phyloP scores from a whole-genome alignment of 495 filamentous ascomycete species.

The Penicillium robsamsonii region DNA sequence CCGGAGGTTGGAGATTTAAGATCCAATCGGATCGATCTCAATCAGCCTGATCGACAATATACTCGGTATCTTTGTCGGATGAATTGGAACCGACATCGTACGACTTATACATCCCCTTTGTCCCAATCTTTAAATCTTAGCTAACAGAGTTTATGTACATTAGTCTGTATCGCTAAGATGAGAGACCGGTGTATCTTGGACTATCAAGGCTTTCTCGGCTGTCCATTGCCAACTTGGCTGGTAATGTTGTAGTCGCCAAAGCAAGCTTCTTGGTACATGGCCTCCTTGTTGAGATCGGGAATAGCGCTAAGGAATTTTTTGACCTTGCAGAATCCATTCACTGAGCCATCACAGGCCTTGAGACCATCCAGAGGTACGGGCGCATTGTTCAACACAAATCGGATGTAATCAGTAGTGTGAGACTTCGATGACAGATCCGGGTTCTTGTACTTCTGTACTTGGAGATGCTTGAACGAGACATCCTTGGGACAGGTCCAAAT shows the following conservation, averaged over 20 bases:
- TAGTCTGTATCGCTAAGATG: too few species aligned
- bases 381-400: constrained; percentile 33
- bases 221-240: constrained; percentile 27
- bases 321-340: constrained; percentile 32
- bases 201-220: constrained; percentile 11
- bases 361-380: constrained; percentile 29
- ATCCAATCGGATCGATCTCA: not conserved
- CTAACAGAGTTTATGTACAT: too few species aligned
- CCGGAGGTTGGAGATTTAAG: too few species aligned
- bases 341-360: constrained; percentile 18
- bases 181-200: too few species aligned
- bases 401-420: constrained; percentile 27
- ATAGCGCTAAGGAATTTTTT: constrained; percentile 23
- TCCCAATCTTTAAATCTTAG: not conserved
- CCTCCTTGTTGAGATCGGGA: constrained; percentile 21
- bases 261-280: constrained; percentile 31
- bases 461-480: constrained; percentile 20
- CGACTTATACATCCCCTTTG: constrained; percentile 3
- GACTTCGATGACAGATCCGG: constrained; percentile 21
- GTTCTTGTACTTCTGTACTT: constrained; percentile 28
- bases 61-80: constrained; percentile 19
- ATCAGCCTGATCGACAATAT: not conserved
- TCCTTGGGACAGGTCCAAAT: constrained; percentile 39
- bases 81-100: constrained; percentile 19
- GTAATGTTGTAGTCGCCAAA: constrained; percentile 30